Conservation (phyloP, 768 basidiomycete species). For the Amyloporia xantha region DNA sequence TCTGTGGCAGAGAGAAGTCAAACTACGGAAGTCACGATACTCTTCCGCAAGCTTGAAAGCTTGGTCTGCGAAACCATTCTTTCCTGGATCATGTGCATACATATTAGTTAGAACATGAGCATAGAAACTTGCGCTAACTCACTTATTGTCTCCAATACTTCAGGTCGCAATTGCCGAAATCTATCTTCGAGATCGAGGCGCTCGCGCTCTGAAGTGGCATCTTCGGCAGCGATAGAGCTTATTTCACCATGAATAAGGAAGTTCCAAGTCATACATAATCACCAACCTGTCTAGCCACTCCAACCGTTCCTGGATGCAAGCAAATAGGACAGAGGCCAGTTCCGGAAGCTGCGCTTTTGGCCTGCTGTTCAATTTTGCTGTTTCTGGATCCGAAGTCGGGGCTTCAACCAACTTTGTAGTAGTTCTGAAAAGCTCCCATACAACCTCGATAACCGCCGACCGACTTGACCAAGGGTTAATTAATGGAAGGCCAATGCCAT, state of each 20-base stretch:
- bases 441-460: slow-evolving; percentile 56
- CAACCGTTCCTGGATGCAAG: slow-evolving; percentile 60
- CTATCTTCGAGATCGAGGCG: slow-evolving; percentile 53
- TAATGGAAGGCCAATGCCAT: slow-evolving; percentile 69
- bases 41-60: slow-evolving; percentile 83
- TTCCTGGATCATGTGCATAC: slow-evolving; percentile 38
- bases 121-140: slow-evolving; percentile 22
- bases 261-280: not conserved
- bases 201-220: slow-evolving; percentile 48
- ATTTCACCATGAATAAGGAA: not conserved
- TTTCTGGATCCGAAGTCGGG: slow-evolving; percentile 25
- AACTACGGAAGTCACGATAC: slow-evolving; percentile 77
- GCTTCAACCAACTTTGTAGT: slow-evolving; percentile 46
- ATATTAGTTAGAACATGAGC: not conserved
- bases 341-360: slow-evolving; percentile 54
- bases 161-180: slow-evolving; percentile 67
- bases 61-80: slow-evolving; percentile 53
- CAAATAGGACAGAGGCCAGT: slow-evolving; percentile 56
- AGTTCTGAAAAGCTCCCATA: slow-evolving; percentile 65
- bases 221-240: slow-evolving; percentile 42
- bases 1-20: slow-evolving; percentile 80
- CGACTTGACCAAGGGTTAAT: slow-evolving; percentile 81
- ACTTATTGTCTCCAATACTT: slow-evolving; percentile 79
- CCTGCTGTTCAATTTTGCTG: slow-evolving; percentile 26
- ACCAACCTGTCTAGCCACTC: slow-evolving; percentile 56